Conservation (phyloP, 768 basidiomycete species). For the Astraeus odoratus region DNA sequence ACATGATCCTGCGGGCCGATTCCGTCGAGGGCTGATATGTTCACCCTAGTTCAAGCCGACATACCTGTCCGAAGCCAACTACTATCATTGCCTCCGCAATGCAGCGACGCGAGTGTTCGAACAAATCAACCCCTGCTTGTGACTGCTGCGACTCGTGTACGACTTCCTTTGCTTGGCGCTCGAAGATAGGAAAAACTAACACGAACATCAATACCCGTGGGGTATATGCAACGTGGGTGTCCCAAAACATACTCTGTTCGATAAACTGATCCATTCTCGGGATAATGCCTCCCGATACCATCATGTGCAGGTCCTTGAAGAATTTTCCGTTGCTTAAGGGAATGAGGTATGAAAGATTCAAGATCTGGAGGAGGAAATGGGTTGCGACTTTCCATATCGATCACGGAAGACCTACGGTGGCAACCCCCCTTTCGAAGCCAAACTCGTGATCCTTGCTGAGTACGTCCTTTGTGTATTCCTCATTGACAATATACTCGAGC, state of each 20-base stretch:
- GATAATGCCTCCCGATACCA: constrained; percentile 10
- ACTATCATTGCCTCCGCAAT: constrained; percentile 28
- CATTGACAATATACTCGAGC: constrained; percentile 30
- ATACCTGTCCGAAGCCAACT: constrained; percentile 25
- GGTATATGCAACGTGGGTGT: background rate
- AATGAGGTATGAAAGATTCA: constrained; percentile 26
- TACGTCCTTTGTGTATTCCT: constrained; percentile 20
- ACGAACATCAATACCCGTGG: background rate
- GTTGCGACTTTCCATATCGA: background rate
- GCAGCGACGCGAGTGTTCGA: constrained; percentile 21
- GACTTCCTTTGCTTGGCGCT: constrained; percentile 14
- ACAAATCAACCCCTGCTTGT: constrained; percentile 15
- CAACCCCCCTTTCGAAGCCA: constrained; percentile 29
- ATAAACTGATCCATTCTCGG: constrained; percentile 21
- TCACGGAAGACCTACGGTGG: constrained; percentile 14
- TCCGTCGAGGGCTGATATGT: background rate
- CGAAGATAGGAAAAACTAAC: constrained; percentile 21
- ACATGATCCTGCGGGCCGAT: constrained; percentile 16
- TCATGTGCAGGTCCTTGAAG: constrained; percentile 4
- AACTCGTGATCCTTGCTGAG: constrained; percentile 24
- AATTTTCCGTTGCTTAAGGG: background rate
- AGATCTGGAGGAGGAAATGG: constrained; percentile 13
- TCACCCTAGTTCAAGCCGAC: background rate
- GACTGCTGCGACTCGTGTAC: constrained; percentile 3
- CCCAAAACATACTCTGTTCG: constrained; percentile 8